Conservation (phyloP, 2,329 filamentous ascomycete genomes). For the Lizonia empirigonia region DNA sequence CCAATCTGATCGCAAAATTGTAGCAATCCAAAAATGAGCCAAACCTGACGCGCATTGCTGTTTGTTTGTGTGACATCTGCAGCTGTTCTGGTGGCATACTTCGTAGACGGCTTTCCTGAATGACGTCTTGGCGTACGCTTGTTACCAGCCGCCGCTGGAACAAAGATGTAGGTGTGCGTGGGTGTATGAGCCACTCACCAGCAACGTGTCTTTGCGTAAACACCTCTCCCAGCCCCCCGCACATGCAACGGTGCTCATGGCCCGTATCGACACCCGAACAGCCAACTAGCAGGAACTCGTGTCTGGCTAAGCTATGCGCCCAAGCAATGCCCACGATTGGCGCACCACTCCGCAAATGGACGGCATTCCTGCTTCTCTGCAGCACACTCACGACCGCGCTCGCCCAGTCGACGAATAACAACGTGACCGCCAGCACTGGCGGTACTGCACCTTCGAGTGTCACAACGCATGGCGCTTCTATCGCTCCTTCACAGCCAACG, state of each 20-base stretch:
- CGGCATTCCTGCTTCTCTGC: conserved; percentile 42
- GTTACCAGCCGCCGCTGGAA: conserved; percentile 6
- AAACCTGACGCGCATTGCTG: not conserved
- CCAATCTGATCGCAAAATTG: not conserved
- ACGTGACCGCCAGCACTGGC: conserved; percentile 25
- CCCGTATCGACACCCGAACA: conserved; percentile 15
- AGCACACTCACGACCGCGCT: conserved; percentile 33
- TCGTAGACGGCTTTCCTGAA: not conserved
- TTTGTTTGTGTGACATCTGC: not conserved
- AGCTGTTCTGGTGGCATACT: not conserved
- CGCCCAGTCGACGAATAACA: conserved; percentile 44
- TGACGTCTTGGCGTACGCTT: conserved; percentile 17
- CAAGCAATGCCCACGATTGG: conserved; percentile 49
- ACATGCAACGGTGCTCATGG: conserved; percentile 7
- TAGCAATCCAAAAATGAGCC: not conserved
- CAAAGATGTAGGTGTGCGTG: conserved; percentile 9
- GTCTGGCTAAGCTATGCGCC: conserved; percentile 45
- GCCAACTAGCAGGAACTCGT: conserved; percentile 28
- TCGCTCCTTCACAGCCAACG: conserved; percentile 18
- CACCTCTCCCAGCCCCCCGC: conserved; percentile 18
- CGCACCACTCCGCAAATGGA: conserved; percentile 47
- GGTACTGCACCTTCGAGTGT: conserved; percentile 34
- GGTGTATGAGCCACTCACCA: conserved; percentile 12
- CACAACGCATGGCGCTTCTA: conserved; percentile 23
- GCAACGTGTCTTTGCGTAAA: conserved; percentile 24